These are phyloP conservation scores for Suillus sp. DNA, from an alignment of 768 basidiomycete genomes.

Conservation along the genomic window DNA sequence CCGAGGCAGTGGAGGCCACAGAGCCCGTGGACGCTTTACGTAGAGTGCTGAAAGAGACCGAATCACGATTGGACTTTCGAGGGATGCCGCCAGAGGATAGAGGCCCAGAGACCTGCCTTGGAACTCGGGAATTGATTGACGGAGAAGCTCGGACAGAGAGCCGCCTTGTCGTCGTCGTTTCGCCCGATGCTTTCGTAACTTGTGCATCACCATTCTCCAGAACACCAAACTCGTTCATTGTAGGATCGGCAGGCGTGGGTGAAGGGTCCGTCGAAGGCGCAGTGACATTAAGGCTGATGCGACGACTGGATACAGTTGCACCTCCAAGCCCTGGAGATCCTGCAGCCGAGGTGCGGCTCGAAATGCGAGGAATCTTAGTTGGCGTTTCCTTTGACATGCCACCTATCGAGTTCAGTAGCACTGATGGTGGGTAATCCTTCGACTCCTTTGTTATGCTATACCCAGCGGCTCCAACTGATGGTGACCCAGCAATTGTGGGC, in stretches of 20 bases:
- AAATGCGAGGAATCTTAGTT: slow-evolving; percentile 91
- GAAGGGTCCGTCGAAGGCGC: slow-evolving; percentile 66
- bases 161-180: slow-evolving; percentile 44
- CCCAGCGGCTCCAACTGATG: slow-evolving; percentile 73
- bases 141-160: slow-evolving; percentile 69
- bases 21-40: slow-evolving; percentile 86
- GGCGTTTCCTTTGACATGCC: slow-evolving; percentile 78
- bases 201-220: slow-evolving; percentile 61
- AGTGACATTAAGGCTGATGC: slow-evolving; percentile 64
- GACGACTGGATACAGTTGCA: slow-evolving; percentile 56
- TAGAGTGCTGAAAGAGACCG: slow-evolving; percentile 73
- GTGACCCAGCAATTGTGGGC: slow-evolving; percentile 93
- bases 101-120: slow-evolving; percentile 61
- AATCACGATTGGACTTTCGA: slow-evolving; percentile 76
- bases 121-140: slow-evolving; percentile 56
- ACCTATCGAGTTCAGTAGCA: slow-evolving; percentile 51
- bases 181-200: slow-evolving; percentile 42
- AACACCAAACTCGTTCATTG: slow-evolving; percentile 79
- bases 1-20: slow-evolving; percentile 65
- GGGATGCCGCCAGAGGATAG: slow-evolving; percentile 48
- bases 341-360: slow-evolving; percentile 77
- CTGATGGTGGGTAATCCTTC: slow-evolving; percentile 58
- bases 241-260: slow-evolving; percentile 49
- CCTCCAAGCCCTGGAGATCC: slow-evolving; percentile 71
- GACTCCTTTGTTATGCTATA: slow-evolving; percentile 54